Percentiles rank a stretch among this genome's conserved stretches.
phyloP scores from a whole-genome alignment of 2,329 filamentous ascomycete genomes.

The Metarhizium anisopliae region DNA sequence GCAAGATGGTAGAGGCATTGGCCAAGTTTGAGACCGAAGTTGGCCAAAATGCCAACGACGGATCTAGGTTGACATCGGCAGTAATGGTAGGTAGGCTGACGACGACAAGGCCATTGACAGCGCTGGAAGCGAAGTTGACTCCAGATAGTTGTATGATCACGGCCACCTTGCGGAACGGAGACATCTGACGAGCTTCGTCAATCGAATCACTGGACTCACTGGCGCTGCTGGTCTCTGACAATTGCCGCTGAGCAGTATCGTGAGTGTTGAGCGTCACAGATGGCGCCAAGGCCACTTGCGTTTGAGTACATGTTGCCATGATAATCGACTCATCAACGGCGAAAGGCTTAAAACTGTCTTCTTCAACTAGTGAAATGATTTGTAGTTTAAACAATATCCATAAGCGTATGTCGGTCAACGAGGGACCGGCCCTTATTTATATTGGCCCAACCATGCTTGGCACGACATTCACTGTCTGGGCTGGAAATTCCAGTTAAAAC shows the following conservation, averaged over 20 bases:
- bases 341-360: background rate
- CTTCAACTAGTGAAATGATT: background rate
- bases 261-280: background rate
- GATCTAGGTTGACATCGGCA: conserved; percentile 22
- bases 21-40: conserved; percentile 26
- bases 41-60: conserved; percentile 30
- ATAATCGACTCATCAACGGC: background rate
- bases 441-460: background rate
- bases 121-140: conserved; percentile 2
- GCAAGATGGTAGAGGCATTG: conserved; percentile 25
- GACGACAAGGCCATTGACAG: conserved; percentile 19
- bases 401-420: background rate
- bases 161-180: conserved; percentile 2
- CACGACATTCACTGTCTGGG: background rate
- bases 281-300: background rate
- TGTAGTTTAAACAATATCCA: background rate
- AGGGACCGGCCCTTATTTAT: background rate
- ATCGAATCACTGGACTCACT: background rate
- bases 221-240: background rate
- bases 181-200: background rate
- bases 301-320: conserved; percentile 1
- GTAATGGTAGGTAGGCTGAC: conserved; percentile 32
- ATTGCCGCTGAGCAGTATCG: background rate
- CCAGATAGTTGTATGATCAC: background rate
- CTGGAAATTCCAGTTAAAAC: background rate